Evolutionary conservation across 1,284 basidiomycete species (phyloP), one percentile per base, ranked within the genome.

Genomic region (Volvariella volvacea): DNA sequence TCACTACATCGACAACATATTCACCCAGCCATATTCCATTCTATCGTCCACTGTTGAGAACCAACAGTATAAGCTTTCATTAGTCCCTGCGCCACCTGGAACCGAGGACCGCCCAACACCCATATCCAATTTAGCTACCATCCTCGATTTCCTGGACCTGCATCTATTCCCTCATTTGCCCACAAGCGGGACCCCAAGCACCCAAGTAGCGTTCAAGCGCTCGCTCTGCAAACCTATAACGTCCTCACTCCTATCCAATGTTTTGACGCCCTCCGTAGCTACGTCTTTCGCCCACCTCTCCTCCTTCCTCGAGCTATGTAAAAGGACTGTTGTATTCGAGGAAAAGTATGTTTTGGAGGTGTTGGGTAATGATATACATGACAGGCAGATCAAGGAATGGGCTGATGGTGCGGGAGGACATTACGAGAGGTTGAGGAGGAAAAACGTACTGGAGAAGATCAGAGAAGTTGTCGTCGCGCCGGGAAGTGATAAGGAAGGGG

Each of bases 391-490:
- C 42, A 70, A 72, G 57, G 50, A 59, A 3, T 90, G 87, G 87
- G 74, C 71, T 2, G 71, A 78, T 43, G 72, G 73, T 2, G 67
- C 86, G 15, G 72, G 74, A 22, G 64, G 71, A 2, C 88, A 90
- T 60, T 90, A 88, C 55, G 87, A 88, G 59, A 76, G 78, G 48
- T 77, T 78, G 54, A 64, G 86, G 50, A 71, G 87, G 6, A 63
- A 75, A 22, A 67, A 71, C 42, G 74, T 88, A 39, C 66, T 89
- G n/a, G 75, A 83, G 31, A 58, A 58, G 4, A 69, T 75, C 15
- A 70, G 87, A 43, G 54, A 54, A 15, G 66, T 76, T 40, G 66
- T 85, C 28, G 52, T 77, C 10, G 59, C 58, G 7, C 51, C 55
- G 2, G 63, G 65, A 37, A 61, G 64, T 19, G 48, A 55, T 4